Base-by-base conservation (phyloP, 768 basidiomycete genomes). In the Lactifluus volemus region DNA sequence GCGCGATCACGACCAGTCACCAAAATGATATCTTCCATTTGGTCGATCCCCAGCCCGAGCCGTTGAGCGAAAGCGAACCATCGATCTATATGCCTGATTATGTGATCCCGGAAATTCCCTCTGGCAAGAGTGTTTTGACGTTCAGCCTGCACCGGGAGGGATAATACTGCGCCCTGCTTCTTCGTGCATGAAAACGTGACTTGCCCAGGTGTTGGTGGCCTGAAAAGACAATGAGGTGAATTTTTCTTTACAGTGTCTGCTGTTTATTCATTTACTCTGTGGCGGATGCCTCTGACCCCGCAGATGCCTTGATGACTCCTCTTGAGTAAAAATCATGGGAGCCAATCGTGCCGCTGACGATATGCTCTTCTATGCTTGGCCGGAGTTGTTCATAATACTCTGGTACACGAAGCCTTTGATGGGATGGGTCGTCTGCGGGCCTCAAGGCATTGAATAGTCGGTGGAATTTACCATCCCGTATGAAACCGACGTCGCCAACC, bases 401-500 rank as follows among this genome's bases (percentile, higher is more conserved):
- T 30, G 63, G 60, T 1, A 62, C 34, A 5, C 41, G 19, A 45
- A 21, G 15, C 4, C 3, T n/a, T 4, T 5, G n/a, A 19, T 51
- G 36, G 19, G 41, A 54, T 25, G 38, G 59, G 44, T 64, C 30
- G 11, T 55, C 10, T 32, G 34, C 47, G n/a, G 63, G 48, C 29
- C 45, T 34, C 3, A 62, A 41, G 21, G 41, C 44, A 41, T 65
- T 68, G 56, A 67, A 68, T 4, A 67, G 53, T 38, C 58, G 58
- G 14, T 61, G 56, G 42, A 68, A 68, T 41, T 42, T 32, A 36
- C 67, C 67, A 1, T 45, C 29, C 25, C 59, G 58, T 29, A 63
- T 51, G 29, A 39, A 68, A 12, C 67, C 67, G 15, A 68, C 67
- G 55, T 68, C 64, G 34, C 67, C 67, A 14, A 65, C 58, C 21